Evolutionary conservation across 2,329 filamentous ascomycete genomes (phyloP), one percentile per base, ranked within the genome.

Genomic region (Trichoderma atroviride): DNA sequence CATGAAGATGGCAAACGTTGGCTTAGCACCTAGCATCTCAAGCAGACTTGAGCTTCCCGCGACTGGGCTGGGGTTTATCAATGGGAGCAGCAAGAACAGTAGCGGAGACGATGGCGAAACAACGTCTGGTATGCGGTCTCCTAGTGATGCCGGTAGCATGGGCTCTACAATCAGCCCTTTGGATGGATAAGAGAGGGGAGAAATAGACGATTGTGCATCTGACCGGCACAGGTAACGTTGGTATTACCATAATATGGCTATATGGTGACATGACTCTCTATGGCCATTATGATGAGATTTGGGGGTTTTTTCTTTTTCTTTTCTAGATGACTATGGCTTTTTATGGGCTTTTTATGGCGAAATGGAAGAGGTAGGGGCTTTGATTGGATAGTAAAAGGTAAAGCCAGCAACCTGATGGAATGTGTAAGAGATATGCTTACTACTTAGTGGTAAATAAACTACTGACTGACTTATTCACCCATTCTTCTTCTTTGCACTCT

Each of bases 1-100:
- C 2, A 85, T 96, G 79, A 86, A 88, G 73, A 83, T 88, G 79
- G 86, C 89, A 7, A 85, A 87, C 59, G 78, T 81, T 47, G 70
- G 70, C 10, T 62, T 76, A 27, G 79, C 77, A 64, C 78, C 78
- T 22, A 71, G 73, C 16, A 73, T 76, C 37, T 76, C 74, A 24
- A 74, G 74, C 64, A 74, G 76, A 35, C 73, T 81, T 35, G 76
- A 75, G 66, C 78, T 81, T 53, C 79, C 80, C 19, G 70, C 70
- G 3, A 72, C 73, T 6, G 55, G 74, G 67, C 62, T 70, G 5
- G 55, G 74, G 69, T 68, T 70, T 24, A 60, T 73, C 53, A 80
- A 81, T 22, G 80, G 79, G 7, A 70, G 75, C 27, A 72, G 74
- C 29, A 73, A 73, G 59, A 74, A 74, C 52, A 74, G 74, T 55